phyloP scores from a whole-genome alignment of 441 rosid species.

The Pelargonium citronellum region DNA sequence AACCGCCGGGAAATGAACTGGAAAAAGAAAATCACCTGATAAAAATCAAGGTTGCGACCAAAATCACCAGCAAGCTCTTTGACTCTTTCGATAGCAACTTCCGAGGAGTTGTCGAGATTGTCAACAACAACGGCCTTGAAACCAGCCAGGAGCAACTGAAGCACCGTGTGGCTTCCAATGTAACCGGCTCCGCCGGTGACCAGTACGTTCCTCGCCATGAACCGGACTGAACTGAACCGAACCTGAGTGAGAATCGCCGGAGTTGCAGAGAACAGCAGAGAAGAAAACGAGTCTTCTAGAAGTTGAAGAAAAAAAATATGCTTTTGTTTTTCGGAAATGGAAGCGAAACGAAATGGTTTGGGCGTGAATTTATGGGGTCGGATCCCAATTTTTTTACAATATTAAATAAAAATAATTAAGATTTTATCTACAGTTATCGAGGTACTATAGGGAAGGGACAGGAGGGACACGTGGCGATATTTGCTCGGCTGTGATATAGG shows the following conservation, averaged over 20 bases:
- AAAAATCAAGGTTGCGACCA: constrained; percentile 49
- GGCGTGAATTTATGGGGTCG: not conserved
- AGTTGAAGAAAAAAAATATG: not conserved
- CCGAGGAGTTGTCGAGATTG: constrained; percentile 69
- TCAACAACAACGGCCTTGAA: constrained; percentile 62
- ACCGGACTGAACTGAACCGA: too few species aligned
- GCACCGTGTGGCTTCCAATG: constrained; percentile 87
- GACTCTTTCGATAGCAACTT: constrained; percentile 51
- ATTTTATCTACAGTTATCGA: too few species aligned
- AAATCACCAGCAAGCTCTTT: constrained; percentile 52
- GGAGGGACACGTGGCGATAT: too few species aligned
- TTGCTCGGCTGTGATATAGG: too few species aligned
- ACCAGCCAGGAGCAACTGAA: constrained; percentile 64
- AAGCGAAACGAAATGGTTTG: not conserved
- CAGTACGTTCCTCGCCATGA: constrained; percentile 47
- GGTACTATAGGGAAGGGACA: too few species aligned
- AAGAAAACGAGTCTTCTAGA: not conserved
- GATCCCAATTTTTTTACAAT: too few species aligned
- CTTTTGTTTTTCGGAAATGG: not conserved
- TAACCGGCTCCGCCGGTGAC: constrained; percentile 96
- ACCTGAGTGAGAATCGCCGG: constrained; percentile 1
- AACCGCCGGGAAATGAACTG: not conserved
- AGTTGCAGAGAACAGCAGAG: not conserved
- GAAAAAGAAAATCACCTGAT: constrained; percentile 36
- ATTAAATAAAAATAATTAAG: too few species aligned